phyloP scores from a whole-genome alignment of 345 rosid genomes.

The Citrus sp. region DNA sequence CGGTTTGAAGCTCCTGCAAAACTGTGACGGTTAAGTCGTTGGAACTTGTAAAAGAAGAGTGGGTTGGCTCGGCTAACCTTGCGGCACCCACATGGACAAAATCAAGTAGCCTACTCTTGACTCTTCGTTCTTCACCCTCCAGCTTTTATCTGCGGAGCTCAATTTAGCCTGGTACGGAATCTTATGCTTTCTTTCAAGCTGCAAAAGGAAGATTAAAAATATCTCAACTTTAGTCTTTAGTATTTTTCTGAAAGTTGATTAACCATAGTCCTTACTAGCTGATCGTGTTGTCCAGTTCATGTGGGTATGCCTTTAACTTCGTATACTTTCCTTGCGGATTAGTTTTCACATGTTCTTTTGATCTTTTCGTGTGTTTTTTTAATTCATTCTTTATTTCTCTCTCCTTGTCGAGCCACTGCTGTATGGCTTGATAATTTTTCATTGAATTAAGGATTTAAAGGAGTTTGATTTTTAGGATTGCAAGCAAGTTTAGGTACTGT shows the following conservation, averaged over 20 bases:
- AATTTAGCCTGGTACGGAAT: background rate
- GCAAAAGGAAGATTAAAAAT: background rate
- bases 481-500: background rate
- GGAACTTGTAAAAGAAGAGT: background rate
- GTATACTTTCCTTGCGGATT: background rate
- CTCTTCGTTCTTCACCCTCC: background rate
- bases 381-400: background rate
- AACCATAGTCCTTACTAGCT: background rate
- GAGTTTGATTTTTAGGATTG: background rate
- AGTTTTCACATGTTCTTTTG: background rate
- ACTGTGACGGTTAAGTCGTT: background rate
- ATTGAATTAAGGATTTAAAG: background rate
- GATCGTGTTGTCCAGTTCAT: background rate
- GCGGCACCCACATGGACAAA: background rate
- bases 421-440: background rate
- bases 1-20: background rate
- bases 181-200: background rate
- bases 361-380: background rate
- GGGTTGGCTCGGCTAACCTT: background rate
- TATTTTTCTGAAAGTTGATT: background rate
- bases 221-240: background rate
- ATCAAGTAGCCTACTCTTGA: background rate
- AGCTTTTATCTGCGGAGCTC: background rate
- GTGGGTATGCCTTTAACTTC: constrained; percentile 2
- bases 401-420: background rate